Evolutionary conservation across 2,329 filamentous ascomycete species (phyloP).

Genomic region (Penicillium sp.): DNA sequence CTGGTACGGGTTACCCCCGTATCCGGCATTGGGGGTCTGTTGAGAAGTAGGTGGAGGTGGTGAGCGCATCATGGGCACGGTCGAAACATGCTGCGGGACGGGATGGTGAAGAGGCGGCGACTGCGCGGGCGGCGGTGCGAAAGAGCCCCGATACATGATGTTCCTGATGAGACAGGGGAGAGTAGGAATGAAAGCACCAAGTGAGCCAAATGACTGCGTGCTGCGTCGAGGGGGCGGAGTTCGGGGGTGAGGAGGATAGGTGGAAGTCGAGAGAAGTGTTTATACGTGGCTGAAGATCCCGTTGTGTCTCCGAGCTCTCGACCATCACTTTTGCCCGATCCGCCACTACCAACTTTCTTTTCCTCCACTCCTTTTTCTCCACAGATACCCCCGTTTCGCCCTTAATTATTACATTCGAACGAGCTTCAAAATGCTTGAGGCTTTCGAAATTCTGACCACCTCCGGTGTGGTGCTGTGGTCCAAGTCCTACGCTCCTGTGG

Average conservation of each 20-base stretch:
- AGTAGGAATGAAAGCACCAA: constrained; percentile 11
- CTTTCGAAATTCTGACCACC: constrained; percentile 94
- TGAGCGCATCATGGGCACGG: constrained; percentile 93
- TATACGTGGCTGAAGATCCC: constrained; percentile 37
- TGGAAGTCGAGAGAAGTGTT: constrained; percentile 23
- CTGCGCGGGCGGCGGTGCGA: constrained; percentile 71
- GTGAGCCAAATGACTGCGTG: constrained; percentile 11
- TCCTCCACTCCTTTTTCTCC: constrained; percentile 6
- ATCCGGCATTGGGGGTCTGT: constrained; percentile 59
- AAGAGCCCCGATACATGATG: constrained; percentile 80
- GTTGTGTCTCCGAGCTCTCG: constrained; percentile 22
- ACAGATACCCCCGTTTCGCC: constrained; percentile 8
- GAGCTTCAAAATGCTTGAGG: constrained; percentile 72
- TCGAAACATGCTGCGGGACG: constrained; percentile 96
- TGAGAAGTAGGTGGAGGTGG: constrained; percentile 78
- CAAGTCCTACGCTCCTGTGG: constrained; percentile 77
- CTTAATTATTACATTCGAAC: background rate
- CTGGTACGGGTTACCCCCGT: constrained; percentile 53
- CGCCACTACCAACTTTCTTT: constrained; percentile 26
- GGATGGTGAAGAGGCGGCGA: constrained; percentile 96
- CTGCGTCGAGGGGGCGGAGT: constrained; percentile 11
- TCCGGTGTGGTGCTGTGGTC: constrained; percentile 98
- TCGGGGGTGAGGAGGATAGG: constrained; percentile 10
- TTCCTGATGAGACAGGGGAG: constrained; percentile 7
- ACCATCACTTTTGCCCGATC: constrained; percentile 22